Evolutionary conservation across 257 asterid species (phyloP), one percentile per base, ranked within the genome.

Genomic region (Schizonepeta tenuifolia): DNA sequence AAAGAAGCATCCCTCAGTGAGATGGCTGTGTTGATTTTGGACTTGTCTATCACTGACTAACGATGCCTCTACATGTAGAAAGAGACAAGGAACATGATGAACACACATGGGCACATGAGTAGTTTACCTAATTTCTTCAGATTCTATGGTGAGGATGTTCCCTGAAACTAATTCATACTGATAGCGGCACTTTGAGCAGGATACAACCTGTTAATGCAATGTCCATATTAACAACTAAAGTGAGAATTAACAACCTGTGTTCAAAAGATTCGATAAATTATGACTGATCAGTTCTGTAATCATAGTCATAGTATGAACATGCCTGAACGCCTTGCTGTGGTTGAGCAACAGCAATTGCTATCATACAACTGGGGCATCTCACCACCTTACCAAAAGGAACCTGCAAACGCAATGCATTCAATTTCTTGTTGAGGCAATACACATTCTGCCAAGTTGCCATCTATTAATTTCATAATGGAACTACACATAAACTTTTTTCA

Each of bases 281-380:
- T 1, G 41, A 6, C 2, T 36, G 41, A 36, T 36, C 10, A 36
- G 7, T 7, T 7, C 41, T 36, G 36, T 31, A 31, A 0, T 31
- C 6, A 31, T 31, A 38, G 43, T 38, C 12, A 49, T 71, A n/a
- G 65, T 20, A 56, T 61, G 69, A 6, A 81, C 85, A 46, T 88
- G 80, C 98, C 97, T 94, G 98, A 87, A 89, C 73, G 65, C 98
- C 97, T 81, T 94, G 89, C 77, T 91, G 98, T 54, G 97, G 98
- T 79, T 91, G 98, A 77, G 96, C 87, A 13, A 93, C 98, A 61
- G 94, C 84, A 64, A 88, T 79, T 21, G 98, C 93, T 76, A 91
- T 75, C 88, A 77, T 84, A 79, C 98, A 94, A 79, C 81, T 86
- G 31, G 98, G 98, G 87, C 98, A 94, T 56, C 88, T 77, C 67